Conservation (phyloP, 805 yeast species). For the Metschnikowia similis region DNA sequence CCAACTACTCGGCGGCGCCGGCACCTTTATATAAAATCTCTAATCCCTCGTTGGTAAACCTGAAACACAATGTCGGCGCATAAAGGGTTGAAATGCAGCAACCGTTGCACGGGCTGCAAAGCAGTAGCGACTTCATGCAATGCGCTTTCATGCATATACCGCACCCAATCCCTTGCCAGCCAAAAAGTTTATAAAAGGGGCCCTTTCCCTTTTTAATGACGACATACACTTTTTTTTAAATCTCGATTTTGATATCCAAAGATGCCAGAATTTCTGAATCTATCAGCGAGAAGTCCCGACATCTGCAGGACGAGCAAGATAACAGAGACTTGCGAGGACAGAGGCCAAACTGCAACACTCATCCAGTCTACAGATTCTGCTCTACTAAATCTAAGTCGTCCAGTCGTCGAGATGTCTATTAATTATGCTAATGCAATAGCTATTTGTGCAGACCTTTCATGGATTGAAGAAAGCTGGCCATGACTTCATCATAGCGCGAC, state of each 20-base stretch:
- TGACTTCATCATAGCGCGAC: slow-evolving; percentile 21
- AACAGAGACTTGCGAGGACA: no score
- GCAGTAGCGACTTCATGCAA: background rate
- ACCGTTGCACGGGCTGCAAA: background rate
- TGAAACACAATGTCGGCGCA: background rate
- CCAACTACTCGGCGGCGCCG: background rate
- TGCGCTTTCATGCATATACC: background rate
- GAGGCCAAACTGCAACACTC: no score
- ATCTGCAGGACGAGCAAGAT: no score
- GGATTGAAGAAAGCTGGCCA: slow-evolving; percentile 24
- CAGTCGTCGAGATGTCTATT: background rate
- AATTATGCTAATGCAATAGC: background rate
- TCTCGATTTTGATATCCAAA: no score
- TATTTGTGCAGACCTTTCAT: background rate
- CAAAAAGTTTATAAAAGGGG: background rate
- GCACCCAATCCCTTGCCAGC: background rate
- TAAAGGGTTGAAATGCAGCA: background rate
- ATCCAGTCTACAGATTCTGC: background rate
- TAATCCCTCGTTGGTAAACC: background rate
- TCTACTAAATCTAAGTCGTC: background rate
- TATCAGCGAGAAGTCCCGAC: no score
- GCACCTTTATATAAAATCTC: background rate
- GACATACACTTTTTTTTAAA: no score
- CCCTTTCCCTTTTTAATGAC: background rate
- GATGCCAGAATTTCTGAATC: no score